Evolutionary conservation across 495 filamentous ascomycete species (phyloP), one percentile per base, ranked within the genome.

Genomic region (Aspergillus steynii): DNA sequence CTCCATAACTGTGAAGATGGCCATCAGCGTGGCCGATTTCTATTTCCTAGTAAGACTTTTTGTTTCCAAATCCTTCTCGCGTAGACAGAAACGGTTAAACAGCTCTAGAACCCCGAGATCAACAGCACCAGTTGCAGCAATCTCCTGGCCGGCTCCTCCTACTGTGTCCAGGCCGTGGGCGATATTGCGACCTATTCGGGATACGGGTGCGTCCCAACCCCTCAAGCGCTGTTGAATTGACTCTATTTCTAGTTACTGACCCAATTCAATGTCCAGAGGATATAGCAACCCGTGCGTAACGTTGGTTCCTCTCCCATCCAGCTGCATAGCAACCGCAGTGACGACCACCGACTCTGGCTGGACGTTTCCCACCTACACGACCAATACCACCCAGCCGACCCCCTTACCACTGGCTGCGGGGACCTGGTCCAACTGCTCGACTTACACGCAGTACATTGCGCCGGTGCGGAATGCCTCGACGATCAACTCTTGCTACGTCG

Each of bases 81-180:
- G 8, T 15, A 15, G 8, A 46, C 15, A 46, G 8, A 8, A 46
- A 46, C 42, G 8, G 15, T 8, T 15, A 8, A 15, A 46, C 42
- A 8, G 42, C 42, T 8, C 8, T 15, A 46, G 42, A 46, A 46
- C 42, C 42, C 65, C 12, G 58, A 59, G 20, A 34, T 68, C 48
- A 55, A 68, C 34, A 46, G 15, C 15, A 9, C 54, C 8, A 50
- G 62, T n/a, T 68, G 62, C 55, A 65, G 58, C 32, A 68, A 68
- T 57, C 61, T 68, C 28, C n/a, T 54, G 20, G 48, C 59, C 12
- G 64, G 53, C 9, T 46, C 32, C 9, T 42, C 60, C 6, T 68
- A 68, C 64, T 69, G 66, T 53, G 59, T 69, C 12, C 46, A 32
- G 20, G 46, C 66, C 14, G 66, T 69, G 8, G 66, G 66, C 20